These are phyloP conservation scores for Smallanthus sonchifolius DNA, from an alignment of 129 eudicot genomes.

Conservation along the genomic window DNA sequence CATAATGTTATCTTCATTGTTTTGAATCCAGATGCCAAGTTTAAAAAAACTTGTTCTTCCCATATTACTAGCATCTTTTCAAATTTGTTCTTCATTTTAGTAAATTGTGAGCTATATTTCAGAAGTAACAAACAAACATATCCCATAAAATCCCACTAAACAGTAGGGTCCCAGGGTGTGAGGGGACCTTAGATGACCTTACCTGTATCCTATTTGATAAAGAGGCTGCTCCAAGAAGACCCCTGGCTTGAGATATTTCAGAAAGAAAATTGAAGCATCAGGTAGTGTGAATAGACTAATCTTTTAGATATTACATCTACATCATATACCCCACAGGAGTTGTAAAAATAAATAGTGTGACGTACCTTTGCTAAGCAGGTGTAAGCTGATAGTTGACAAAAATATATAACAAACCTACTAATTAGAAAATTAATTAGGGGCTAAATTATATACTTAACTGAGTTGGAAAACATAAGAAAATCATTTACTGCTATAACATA, in stretches of 20 bases:
- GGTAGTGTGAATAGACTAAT: conserved; percentile 4
- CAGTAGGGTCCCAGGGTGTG: too few species aligned
- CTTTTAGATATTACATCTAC: not conserved
- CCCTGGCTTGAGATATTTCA: too few species aligned
- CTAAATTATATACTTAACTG: not conserved
- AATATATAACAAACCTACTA: conserved; percentile 8
- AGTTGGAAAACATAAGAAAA: not conserved
- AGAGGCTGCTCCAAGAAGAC: too few species aligned
- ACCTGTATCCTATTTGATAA: too few species aligned
- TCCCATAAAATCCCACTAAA: too few species aligned
- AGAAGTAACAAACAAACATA: not conserved
- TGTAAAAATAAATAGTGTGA: not conserved
- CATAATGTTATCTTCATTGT: not conserved
- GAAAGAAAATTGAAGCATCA: not conserved
- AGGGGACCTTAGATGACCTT: too few species aligned
- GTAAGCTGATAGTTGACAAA: conserved; percentile 10
- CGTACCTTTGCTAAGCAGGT: conserved; percentile 12
- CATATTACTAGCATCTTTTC: not conserved
- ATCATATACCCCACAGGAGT: not conserved
- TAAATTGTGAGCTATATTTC: not conserved
- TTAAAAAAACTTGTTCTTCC: not conserved
- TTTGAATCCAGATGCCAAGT: conserved; percentile 12
- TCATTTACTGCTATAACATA: not conserved
- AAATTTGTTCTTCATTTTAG: not conserved
- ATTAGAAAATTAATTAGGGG: not conserved